These are phyloP conservation scores for Penicillium mononematosum DNA, from an alignment of 495 filamentous ascomycete species.

Conservation along the genomic window DNA sequence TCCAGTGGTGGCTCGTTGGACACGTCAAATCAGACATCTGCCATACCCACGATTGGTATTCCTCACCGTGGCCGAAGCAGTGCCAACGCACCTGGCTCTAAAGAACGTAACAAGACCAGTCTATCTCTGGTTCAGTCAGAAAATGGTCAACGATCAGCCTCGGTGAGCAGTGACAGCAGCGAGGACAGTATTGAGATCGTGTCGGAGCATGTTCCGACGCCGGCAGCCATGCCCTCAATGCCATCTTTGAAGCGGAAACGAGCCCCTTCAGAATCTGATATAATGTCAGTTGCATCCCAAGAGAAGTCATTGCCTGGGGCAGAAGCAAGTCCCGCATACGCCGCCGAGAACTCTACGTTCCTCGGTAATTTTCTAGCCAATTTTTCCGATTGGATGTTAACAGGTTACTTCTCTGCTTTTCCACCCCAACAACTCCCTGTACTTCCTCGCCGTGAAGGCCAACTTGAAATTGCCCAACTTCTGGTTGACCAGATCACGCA, in stretches of 20 bases:
- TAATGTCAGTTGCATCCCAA: conserved; percentile 32
- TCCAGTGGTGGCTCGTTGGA: conserved; percentile 16
- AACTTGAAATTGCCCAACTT: conserved; percentile 48
- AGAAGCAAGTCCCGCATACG: conserved; percentile 20
- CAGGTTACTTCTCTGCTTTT: conserved; percentile 43
- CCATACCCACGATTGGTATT: conserved; percentile 46
- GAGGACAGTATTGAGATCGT: conserved; percentile 34
- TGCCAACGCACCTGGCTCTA: background rate
- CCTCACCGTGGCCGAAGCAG: conserved; percentile 28
- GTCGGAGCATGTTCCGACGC: conserved; percentile 25
- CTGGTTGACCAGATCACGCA: conserved; percentile 50
- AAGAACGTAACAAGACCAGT: background rate
- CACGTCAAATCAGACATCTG: conserved; percentile 10
- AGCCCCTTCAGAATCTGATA: conserved; percentile 36
- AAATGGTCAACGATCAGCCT: conserved; percentile 16
- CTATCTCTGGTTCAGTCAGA: background rate
- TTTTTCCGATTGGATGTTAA: conserved; percentile 46
- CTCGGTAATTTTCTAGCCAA: conserved; percentile 47
- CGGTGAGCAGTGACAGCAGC: conserved; percentile 33
- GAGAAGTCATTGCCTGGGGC: conserved; percentile 26
- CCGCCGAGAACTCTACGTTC: conserved; percentile 39
- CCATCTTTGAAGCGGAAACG: conserved; percentile 44
- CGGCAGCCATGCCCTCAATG: conserved; percentile 21
- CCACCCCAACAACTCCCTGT: conserved; percentile 35
- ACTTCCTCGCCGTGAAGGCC: conserved; percentile 37